Base-by-base conservation (phyloP, 805 yeast genomes). In the Saccharomycopsis vini region DNA sequence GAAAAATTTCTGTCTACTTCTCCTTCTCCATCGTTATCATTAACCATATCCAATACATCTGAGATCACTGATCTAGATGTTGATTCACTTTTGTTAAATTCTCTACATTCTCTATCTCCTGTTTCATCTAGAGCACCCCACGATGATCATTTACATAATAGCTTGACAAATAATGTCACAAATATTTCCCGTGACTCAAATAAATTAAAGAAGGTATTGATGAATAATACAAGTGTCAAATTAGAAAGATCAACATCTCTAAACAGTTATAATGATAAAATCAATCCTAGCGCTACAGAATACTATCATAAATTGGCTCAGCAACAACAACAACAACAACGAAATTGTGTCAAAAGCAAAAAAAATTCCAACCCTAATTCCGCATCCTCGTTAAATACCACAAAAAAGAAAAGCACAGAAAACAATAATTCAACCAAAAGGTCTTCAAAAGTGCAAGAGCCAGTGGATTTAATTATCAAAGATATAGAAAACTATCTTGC, bases 11-110 rank as follows among this genome's bases (percentile, higher is more conserved):
- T 22, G 4, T 30, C 44, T 4, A 21, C 34, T n/a, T 46, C 50
- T 2, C 50, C 50, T 4, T 44, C 47, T 4, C 50, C 50, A 13
- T 36, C 42, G 18, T 29, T 46, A 5, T 44, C 47, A 7, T 22
- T 46, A 15, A 39, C 50, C 10, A 35, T 36, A 31, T 43, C 47
- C 20, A 46, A 46, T 29, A 44, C 36, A 13, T 43, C 47, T 7
- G 50, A 46, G 29, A 18, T 44, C 13, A 43, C 46, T 7, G 50
- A 46, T 12, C 36, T 46, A n/a, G 50, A 46, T 32, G 24, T 46
- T n/a, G 47, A 43, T 32, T 40, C 45, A 3, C 20, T 41, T 13
- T 26, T 45, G 21, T n/a, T 46, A 6, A 39, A 24, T 16, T 43
- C 47, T 5, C 21, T 40, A 13, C 34, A n/a, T 7, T 19, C 36